These are phyloP conservation scores for Trichaptum fuscoviolaceum DNA, from an alignment of 768 basidiomycete genomes.

Conservation along the genomic window DNA sequence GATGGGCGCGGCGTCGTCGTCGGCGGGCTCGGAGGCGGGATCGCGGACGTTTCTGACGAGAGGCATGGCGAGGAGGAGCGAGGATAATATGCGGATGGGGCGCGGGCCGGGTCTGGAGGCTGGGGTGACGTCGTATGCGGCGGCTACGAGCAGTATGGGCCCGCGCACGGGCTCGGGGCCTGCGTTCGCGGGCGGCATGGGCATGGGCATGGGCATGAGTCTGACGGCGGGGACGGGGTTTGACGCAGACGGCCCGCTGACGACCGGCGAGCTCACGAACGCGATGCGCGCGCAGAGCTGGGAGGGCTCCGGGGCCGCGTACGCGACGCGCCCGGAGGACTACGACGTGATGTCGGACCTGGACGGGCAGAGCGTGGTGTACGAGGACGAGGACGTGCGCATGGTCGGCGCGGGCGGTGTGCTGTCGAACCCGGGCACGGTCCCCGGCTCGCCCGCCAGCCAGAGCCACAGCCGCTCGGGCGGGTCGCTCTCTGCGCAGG, in stretches of 20 bases:
- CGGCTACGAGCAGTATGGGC: not conserved
- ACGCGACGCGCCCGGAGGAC: slow-evolving; percentile 33
- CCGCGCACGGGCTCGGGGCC: slow-evolving; percentile 8
- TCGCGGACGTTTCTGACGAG: slow-evolving; percentile 1
- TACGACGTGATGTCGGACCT: slow-evolving; percentile 32
- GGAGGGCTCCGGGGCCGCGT: slow-evolving; percentile 41
- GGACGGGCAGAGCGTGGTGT: slow-evolving; percentile 25
- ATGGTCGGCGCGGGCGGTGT: slow-evolving; percentile 48
- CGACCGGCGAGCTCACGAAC: slow-evolving; percentile 28
- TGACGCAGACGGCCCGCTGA: not conserved
- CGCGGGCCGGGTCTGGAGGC: not conserved
- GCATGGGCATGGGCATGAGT: not conserved
- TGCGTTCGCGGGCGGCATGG: not conserved
- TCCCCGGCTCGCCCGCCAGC: not conserved
- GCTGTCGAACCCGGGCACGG: slow-evolving; percentile 19
- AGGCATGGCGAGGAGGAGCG: not conserved
- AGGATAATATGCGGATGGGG: not conserved
- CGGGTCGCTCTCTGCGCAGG: not conserved
- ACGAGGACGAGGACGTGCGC: slow-evolving; percentile 43
- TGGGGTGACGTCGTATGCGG: not conserved
- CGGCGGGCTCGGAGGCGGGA: not conserved
- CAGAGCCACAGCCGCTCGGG: not conserved
- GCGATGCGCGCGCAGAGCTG: slow-evolving; percentile 62
- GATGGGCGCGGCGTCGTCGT: not conserved
- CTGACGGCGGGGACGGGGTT: not conserved